These are phyloP conservation scores for Cynara cardunculus DNA, from an alignment of 129 eudicot genomes.

Conservation along the genomic window DNA sequence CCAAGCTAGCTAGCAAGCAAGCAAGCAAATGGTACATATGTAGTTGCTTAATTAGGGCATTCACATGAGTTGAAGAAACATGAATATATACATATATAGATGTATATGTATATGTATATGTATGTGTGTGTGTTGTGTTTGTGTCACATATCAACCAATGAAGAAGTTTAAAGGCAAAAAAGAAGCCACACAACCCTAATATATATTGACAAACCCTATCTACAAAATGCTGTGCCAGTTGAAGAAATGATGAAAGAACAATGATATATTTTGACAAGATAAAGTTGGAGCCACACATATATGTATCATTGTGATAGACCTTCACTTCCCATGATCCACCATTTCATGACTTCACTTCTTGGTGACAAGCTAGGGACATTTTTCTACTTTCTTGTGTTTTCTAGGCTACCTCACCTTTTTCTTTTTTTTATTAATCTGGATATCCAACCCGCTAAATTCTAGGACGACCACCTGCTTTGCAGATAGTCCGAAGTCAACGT, in stretches of 20 bases:
- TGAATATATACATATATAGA: conserved; percentile 8
- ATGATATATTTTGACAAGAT: conserved; percentile 24
- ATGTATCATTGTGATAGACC: conserved; percentile 30
- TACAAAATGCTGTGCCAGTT: conserved; percentile 33
- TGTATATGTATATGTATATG: conserved; percentile 13
- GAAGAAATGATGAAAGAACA: conserved; percentile 17
- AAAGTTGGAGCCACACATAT: conserved; percentile 38
- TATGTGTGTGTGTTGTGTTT: background rate
- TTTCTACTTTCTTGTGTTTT: conserved; percentile 6
- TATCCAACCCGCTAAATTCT: too few relatives aligned
- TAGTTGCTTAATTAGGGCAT: conserved; percentile 17
- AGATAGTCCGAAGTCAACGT: too few relatives aligned
- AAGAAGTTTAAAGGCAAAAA: conserved; percentile 46
- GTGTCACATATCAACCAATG: conserved; percentile 33
- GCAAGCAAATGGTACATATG: conserved; percentile 23
- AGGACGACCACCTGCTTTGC: too few relatives aligned
- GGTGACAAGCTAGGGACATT: conserved; percentile 17
- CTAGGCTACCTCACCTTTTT: conserved; percentile 4
- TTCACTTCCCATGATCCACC: conserved; percentile 35
- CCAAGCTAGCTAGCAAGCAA: background rate
- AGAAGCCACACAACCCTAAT: conserved; percentile 37
- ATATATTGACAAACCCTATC: conserved; percentile 44
- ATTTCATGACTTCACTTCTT: conserved; percentile 15
- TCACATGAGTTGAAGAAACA: conserved; percentile 64
- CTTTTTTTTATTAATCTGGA: too few relatives aligned